These are phyloP conservation scores for Boletellus dicymbophilus DNA, from an alignment of 1,284 basidiomycete genomes.

Conservation along the genomic window DNA sequence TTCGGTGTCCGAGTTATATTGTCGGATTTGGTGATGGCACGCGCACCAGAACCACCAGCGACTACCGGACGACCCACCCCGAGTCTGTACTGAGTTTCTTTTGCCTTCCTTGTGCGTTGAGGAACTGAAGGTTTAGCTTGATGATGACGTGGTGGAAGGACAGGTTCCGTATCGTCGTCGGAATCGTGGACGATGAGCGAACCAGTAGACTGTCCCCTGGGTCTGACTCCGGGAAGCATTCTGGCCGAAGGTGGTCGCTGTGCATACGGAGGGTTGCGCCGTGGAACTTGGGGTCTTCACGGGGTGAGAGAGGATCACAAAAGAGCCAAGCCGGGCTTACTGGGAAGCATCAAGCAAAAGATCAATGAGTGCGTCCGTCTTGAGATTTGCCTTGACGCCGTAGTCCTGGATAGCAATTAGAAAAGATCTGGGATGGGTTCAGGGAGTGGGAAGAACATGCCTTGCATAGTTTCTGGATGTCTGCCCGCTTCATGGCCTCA, in stretches of 20 bases:
- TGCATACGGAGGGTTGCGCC: slow-evolving; percentile 27
- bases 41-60: slow-evolving; percentile 63
- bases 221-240: slow-evolving; percentile 35
- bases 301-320: slow-evolving; percentile 12
- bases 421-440: slow-evolving; percentile 19
- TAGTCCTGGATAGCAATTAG: slow-evolving; percentile 52
- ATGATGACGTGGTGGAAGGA: slow-evolving; percentile 13
- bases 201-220: slow-evolving; percentile 39
- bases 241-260: slow-evolving; percentile 47
- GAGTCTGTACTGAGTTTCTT: slow-evolving; percentile 65
- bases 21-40: slow-evolving; percentile 59
- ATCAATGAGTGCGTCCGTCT: slow-evolving; percentile 74
- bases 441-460: slow-evolving; percentile 35
- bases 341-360: slow-evolving; percentile 59
- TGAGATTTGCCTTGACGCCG: slow-evolving; percentile 77
- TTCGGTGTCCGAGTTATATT: slow-evolving; percentile 47
- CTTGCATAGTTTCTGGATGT: slow-evolving; percentile 79
- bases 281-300: slow-evolving; percentile 26
- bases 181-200: slow-evolving; percentile 53
- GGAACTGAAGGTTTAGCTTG: slow-evolving; percentile 27
- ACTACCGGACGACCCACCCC: slow-evolving; percentile 71
- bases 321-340: slow-evolving; percentile 30
- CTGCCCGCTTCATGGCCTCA: slow-evolving; percentile 63
- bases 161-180: slow-evolving; percentile 48
- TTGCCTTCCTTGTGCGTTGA: slow-evolving; percentile 63